Percentiles rank a stretch among this genome's conserved stretches.
phyloP scores from a whole-genome alignment of 352 stramenopile species.

The Phytophthora fragariaefolia region DNA sequence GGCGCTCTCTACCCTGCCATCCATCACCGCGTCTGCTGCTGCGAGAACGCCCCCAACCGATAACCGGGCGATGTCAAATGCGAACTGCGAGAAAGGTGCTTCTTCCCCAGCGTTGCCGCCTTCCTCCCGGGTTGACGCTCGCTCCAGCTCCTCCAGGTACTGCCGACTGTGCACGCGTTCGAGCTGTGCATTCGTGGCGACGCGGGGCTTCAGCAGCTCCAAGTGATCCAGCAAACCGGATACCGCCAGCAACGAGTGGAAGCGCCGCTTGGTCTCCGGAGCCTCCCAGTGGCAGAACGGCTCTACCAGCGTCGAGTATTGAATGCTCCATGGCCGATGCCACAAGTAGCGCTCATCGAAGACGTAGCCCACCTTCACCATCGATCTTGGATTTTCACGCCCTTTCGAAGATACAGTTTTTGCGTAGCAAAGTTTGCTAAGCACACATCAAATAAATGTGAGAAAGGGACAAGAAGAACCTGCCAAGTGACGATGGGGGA shows the following conservation, averaged over 20 bases:
- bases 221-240: constrained; percentile 64
- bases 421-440: neutral
- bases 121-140: constrained; percentile 55
- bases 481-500: too few relatives aligned
- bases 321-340: constrained; percentile 66
- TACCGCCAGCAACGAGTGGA: constrained; percentile 81
- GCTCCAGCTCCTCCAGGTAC: constrained; percentile 66
- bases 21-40: constrained; percentile 66
- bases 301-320: constrained; percentile 59
- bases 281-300: constrained; percentile 83
- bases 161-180: constrained; percentile 55
- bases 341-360: constrained; percentile 86
- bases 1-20: constrained; percentile 41
- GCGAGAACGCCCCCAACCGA: constrained; percentile 69
- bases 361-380: constrained; percentile 70
- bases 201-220: constrained; percentile 44
- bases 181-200: constrained; percentile 59
- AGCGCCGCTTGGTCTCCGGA: constrained; percentile 79
- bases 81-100: constrained; percentile 73
- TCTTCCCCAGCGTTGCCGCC: constrained; percentile 79
- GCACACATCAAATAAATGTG: too few relatives aligned
- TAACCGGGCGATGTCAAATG: constrained; percentile 78
- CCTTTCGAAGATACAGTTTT: too few relatives aligned
- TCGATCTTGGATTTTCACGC: too few relatives aligned
- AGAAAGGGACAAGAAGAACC: too few relatives aligned